These are phyloP conservation scores for Yamadazyma triangularis DNA, from an alignment of 1,139 yeast genomes.

Conservation along the genomic window DNA sequence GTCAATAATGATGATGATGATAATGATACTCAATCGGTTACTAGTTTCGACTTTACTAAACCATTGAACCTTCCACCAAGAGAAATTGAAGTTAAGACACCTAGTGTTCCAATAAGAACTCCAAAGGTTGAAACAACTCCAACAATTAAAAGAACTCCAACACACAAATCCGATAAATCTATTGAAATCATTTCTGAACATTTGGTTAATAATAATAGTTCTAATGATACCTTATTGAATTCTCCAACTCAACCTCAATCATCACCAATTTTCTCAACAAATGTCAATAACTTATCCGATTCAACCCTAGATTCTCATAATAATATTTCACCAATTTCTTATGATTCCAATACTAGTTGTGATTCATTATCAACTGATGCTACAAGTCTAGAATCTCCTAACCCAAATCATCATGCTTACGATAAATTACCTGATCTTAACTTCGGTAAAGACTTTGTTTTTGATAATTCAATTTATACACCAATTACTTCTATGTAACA, in stretches of 20 bases:
- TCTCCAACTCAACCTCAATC: slow-evolving; percentile 2
- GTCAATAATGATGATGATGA: slow-evolving; percentile 15
- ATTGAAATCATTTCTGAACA: slow-evolving; percentile 1
- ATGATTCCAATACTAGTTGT: slow-evolving; percentile 6
- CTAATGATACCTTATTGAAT: slow-evolving; percentile 16
- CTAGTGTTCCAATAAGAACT: too few species aligned
- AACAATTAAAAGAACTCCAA: slow-evolving; percentile 1
- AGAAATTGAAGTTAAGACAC: too few species aligned
- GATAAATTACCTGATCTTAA: slow-evolving; percentile 5
- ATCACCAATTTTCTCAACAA: slow-evolving; percentile 4
- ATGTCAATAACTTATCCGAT: slow-evolving; percentile 1
- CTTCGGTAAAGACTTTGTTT: slow-evolving; percentile 8
- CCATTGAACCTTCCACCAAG: slow-evolving; percentile 25
- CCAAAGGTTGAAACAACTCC: background rate
- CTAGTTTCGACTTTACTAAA: slow-evolving; percentile 11
- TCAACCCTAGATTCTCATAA: background rate
- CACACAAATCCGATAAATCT: slow-evolving; percentile 1
- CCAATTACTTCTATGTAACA: background rate
- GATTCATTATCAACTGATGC: slow-evolving; percentile 8
- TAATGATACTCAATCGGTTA: slow-evolving; percentile 4
- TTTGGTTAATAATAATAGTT: slow-evolving; percentile 7
- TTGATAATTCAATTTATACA: slow-evolving; percentile 2
- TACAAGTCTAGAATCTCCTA: slow-evolving; percentile 4
- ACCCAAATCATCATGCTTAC: slow-evolving; percentile 1
- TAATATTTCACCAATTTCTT: slow-evolving; percentile 5